Conservation (phyloP, 805 yeast species). For the Candida broadrunensis region DNA sequence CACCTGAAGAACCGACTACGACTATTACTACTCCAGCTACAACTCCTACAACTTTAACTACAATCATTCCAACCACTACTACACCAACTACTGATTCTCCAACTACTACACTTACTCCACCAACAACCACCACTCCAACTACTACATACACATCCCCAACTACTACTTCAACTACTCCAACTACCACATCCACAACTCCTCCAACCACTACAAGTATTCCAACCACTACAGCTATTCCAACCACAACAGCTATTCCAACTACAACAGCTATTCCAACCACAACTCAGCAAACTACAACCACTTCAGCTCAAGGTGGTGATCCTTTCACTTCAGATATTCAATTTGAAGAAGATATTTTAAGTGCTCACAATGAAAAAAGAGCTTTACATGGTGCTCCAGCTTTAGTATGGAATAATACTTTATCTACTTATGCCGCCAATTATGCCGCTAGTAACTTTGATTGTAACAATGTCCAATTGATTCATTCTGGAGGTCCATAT, state of each 20-base stretch:
- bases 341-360: conserved; percentile 29
- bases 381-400: conserved; percentile 30
- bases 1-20: conserved; percentile 6
- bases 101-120: conserved; percentile 6
- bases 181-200: conserved; percentile 6
- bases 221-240: conserved; percentile 5
- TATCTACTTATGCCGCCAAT: conserved; percentile 33
- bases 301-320: conserved; percentile 2
- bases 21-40: conserved; percentile 1
- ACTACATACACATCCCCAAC: conserved; percentile 5
- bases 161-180: conserved; percentile 4
- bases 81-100: conserved; percentile 4
- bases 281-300: conserved; percentile 7
- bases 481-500: conserved; percentile 63
- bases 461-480: conserved; percentile 57
- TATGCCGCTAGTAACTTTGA: conserved; percentile 52
- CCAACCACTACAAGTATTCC: conserved; percentile 7
- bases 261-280: conserved; percentile 7
- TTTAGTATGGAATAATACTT: conserved; percentile 30
- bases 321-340: conserved; percentile 2
- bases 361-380: conserved; percentile 36
- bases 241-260: conserved; percentile 3
- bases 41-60: conserved; percentile 7
- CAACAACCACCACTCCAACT: conserved; percentile 5
- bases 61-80: conserved; percentile 8